phyloP scores from a whole-genome alignment of 2,329 filamentous ascomycete species.

The Calycina herbarum region DNA sequence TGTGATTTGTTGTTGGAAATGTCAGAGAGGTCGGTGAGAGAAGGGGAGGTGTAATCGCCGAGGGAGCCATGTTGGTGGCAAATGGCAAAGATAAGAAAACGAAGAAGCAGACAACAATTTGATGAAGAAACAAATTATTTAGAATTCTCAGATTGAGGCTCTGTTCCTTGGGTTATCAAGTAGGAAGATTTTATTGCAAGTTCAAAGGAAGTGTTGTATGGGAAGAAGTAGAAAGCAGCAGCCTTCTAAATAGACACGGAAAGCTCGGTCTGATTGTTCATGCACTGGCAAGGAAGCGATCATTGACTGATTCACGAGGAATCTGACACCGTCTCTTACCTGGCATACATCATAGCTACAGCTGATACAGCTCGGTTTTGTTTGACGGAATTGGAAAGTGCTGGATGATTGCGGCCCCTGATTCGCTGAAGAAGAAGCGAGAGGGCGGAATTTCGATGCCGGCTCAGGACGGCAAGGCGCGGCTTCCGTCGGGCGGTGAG shows the following conservation, averaged over 20 bases:
- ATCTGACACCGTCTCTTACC: not conserved
- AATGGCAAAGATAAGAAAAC: constrained; percentile 3
- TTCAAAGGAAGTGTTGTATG: not conserved
- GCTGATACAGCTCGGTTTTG: constrained; percentile 2
- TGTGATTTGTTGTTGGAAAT: constrained; percentile 44
- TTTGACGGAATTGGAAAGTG: constrained; percentile 12
- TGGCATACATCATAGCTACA: not conserved
- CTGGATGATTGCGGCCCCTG: not conserved
- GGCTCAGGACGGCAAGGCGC: constrained; percentile 15
- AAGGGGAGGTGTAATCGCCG: constrained; percentile 27
- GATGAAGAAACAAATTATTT: not conserved
- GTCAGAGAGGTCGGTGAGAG: constrained; percentile 37
- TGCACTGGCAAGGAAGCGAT: constrained; percentile 1
- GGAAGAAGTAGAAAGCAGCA: not conserved
- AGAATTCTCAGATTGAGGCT: not conserved
- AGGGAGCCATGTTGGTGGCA: constrained; percentile 30
- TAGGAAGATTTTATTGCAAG: not conserved
- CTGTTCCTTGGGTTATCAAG: not conserved
- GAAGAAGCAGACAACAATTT: not conserved
- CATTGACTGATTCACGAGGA: not conserved
- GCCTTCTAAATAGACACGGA: constrained; percentile 6
- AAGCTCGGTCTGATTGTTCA: not conserved
- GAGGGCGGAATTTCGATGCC: constrained; percentile 5
- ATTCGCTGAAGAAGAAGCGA: constrained; percentile 6
- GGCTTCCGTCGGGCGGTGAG: constrained; percentile 12